Evolutionary conservation across 2,329 filamentous ascomycete species (phyloP).

Genomic region (Gnomoniopsis sp.): DNA sequence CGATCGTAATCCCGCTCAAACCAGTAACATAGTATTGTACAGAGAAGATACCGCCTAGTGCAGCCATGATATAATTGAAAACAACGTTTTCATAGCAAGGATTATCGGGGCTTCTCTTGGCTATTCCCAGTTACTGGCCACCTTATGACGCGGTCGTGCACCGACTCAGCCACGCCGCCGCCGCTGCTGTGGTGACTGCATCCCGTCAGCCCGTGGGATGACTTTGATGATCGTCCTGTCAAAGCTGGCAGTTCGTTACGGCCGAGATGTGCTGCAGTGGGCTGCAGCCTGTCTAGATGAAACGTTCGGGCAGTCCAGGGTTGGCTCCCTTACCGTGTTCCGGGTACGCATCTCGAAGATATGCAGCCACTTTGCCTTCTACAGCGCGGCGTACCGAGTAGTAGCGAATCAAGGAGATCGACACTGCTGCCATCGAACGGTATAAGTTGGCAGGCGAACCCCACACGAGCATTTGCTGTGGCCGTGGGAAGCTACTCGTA

Average conservation of each 20-base stretch:
- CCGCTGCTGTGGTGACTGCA: background rate
- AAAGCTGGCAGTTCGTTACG: too few relatives aligned
- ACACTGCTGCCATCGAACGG: background rate
- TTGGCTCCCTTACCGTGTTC: background rate
- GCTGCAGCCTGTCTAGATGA: background rate
- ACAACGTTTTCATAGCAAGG: background rate
- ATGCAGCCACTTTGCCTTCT: background rate
- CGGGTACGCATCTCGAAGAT: background rate
- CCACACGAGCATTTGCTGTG: background rate
- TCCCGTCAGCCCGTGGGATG: too few relatives aligned
- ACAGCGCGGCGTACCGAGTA: background rate
- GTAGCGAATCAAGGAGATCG: background rate
- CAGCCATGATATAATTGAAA: background rate
- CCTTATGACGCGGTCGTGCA: background rate
- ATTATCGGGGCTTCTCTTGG: background rate
- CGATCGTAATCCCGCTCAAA: background rate
- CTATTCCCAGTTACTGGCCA: background rate
- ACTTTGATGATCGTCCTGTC: too few relatives aligned
- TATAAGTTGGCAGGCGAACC: background rate
- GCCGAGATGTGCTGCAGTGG: background rate
- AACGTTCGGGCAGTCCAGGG: background rate
- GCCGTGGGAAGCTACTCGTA: background rate
- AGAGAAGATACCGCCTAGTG: background rate
- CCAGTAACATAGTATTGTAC: background rate
- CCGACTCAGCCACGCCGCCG: slow-evolving; percentile 3